Base-by-base conservation (phyloP, 2,329 filamentous ascomycete species). In the Alternaria angustiovoidea region DNA sequence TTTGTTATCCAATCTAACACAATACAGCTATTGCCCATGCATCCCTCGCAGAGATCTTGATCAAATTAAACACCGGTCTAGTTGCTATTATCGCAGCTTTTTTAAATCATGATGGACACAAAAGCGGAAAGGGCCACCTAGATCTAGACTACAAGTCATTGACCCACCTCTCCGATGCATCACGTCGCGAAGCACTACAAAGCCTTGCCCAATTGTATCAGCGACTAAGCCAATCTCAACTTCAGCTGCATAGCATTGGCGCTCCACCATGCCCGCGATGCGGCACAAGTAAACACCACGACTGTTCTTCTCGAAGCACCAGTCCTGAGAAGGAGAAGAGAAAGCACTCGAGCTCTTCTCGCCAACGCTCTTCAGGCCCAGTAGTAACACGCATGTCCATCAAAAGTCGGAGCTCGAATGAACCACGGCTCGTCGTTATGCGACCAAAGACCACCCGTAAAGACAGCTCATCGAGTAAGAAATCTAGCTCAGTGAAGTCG, bases 51-150 rank as follows among this genome's bases (percentile, higher is more conserved):
- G 80, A 80, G 61, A 80, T 81, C 18, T 64, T 83, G 24, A 75
- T 83, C 57, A 81, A 76, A 61, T 70, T 83, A 28, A 83, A 84
- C 61, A 81, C 80, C 18, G 81, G 82, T 39, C 77, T 84, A 5
- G 80, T 83, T 7, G 68, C 71, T 57, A 82, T 84, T 65, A 82
- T 83, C 53, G 73, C 80, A 20, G 69, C 79, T 3, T 83, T 83
- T 56, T 64, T 83, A 38, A 71, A 76, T 26, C 72, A 75, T 58
- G 76, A 79, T 55, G 46, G 30, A 6, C 65, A 74, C 12, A 78
- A 76, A 56, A 63, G 68, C 39, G 59, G 59, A n/a, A 72, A 72
- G 41, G 66, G 59, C 44, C 65, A 72, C 56, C 61, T 76, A 32
- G 66, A 74, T 34, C 67, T 83, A 20, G 81, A 84, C 71, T 83